Base-by-base conservation (phyloP, 352 stramenopile genomes). In the Pythium guiyangense region DNA sequence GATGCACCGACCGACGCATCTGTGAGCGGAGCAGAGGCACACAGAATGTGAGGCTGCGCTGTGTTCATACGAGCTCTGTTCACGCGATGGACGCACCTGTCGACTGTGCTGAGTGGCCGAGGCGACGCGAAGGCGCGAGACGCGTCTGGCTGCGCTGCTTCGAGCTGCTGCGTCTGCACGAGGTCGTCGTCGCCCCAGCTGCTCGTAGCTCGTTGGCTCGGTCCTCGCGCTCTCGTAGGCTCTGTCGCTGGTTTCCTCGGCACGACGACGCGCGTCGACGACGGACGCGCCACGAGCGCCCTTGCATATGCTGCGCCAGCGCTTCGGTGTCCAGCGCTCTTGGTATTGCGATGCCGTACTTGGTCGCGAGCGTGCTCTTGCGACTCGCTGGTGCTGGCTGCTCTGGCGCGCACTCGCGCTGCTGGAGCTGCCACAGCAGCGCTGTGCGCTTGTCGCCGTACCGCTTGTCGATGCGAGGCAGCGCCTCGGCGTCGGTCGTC, bases 391-490 rank as follows among this genome's bases (percentile, higher is more conserved):
- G 14, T 0, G 54, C 17, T 11, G 25, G 26, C 22, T 49, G 46
- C 12, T 54, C 54, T 10, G 40, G 46, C n/a, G 29, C 54, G 15
- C 17, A 6, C 3, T 60, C 47, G 9, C 29, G 51, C 15, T 53
- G 44, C 34, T 44, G 39, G 0, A 60, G 35, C n/a, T 60, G 54
- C 26, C 46, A 54, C 18, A 61, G 26, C 0, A 50, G 10, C n/a
- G 46, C 55, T 5, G 46, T 25, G 14, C 47, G 44, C 34, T 61
- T 61, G 18, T 60, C 55, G 14, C 37, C 55, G 9, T 61, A 55
- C 15, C 55, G 47, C 37, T 42, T 61, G 46, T 54, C 29, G 47
- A 61, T 61, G 29, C 55, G n/a, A 10, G 55, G 47, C 11, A 70
- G 35, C 11, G 51, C 27, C 9, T 45, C 47, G 5, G 54, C 35